phyloP scores from a whole-genome alignment of 306 rosid genomes.

The Vigna radiata region DNA sequence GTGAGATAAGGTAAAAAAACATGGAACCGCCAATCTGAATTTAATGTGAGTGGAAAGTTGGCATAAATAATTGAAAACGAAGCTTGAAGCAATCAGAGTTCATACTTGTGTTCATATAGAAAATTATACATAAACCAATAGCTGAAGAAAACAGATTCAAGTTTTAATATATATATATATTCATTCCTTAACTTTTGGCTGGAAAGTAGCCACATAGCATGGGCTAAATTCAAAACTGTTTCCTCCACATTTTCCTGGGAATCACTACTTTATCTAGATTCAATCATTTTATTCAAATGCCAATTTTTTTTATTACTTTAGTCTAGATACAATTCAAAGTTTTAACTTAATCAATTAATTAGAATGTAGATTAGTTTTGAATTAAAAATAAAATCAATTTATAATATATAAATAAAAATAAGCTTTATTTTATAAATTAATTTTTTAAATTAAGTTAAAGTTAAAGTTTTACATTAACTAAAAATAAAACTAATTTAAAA shows the following conservation, averaged over 20 bases:
- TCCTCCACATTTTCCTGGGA: constrained; percentile 4
- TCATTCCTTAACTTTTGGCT: constrained; percentile 17
- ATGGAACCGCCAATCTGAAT: background rate
- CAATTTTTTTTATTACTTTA: background rate
- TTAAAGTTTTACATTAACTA: too few relatives aligned
- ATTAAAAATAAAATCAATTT: too few relatives aligned
- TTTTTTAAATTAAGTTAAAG: too few relatives aligned
- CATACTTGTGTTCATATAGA: background rate
- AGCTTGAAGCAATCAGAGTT: constrained; percentile 6
- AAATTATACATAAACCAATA: background rate
- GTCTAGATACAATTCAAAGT: too few relatives aligned
- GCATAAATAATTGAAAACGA: background rate
- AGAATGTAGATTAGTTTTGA: too few relatives aligned
- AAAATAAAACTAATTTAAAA: too few relatives aligned
- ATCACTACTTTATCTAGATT: background rate
- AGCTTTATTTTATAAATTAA: too few relatives aligned
- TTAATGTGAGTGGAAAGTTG: background rate
- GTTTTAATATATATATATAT: background rate
- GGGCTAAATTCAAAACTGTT: background rate
- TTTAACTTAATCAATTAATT: too few relatives aligned
- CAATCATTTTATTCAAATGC: background rate
- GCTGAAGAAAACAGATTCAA: background rate
- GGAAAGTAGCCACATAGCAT: background rate
- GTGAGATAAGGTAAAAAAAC: too few relatives aligned
- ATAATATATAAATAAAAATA: too few relatives aligned